Base-by-base conservation (phyloP, 164 flowering plant species). In the Vitis labrusca region DNA sequence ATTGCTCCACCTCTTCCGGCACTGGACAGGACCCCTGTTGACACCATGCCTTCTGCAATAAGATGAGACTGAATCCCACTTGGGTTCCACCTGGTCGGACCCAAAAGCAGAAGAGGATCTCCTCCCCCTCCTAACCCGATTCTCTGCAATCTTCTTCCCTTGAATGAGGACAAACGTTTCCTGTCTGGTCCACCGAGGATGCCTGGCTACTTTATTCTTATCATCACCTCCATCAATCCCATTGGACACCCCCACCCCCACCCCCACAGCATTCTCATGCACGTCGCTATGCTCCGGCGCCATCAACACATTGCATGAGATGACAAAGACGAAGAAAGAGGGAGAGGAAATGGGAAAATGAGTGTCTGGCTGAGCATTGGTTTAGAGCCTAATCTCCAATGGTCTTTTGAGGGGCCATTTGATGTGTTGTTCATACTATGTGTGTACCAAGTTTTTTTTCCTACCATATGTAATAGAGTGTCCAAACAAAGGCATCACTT, bases 1-100 rank as follows among this genome's bases (percentile, higher is more conserved):
- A 54, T 89, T 91, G 70, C 94, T 82, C 97, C 91, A 89, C 63
- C 97, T 49, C 75, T 89, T 91, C 70, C 88, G 74, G 80, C 94
- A 91, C 74, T 91, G 97, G 8, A 86, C 87, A 8, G 94, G 86
- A 47, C 84, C 89, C 17, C 94, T 64, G 76, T 80, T 80, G 27
- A 88, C 91, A 0, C 94, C 97, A n/a, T 85, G 84, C 47, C 73
- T 70, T 50, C 73, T 80, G 68, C 94, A 91, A 73, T 85, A 88
- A 0, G 88, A 72, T 0, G 94, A 85, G 5, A 91, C 85, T 1
- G 86, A 72, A 9, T 79, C 88, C 97, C 97, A 91, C 74, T 90
- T 91, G 54, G 93, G 88, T 68, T 90, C 94, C 6, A 60, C 23
- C 69, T 66, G 84, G 14, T 27, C 76, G 53, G 84, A 68, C 47